Evolutionary conservation across 495 filamentous ascomycete species (phyloP), one percentile per base, ranked within the genome.

Genomic region (Entonaema liquescens): DNA sequence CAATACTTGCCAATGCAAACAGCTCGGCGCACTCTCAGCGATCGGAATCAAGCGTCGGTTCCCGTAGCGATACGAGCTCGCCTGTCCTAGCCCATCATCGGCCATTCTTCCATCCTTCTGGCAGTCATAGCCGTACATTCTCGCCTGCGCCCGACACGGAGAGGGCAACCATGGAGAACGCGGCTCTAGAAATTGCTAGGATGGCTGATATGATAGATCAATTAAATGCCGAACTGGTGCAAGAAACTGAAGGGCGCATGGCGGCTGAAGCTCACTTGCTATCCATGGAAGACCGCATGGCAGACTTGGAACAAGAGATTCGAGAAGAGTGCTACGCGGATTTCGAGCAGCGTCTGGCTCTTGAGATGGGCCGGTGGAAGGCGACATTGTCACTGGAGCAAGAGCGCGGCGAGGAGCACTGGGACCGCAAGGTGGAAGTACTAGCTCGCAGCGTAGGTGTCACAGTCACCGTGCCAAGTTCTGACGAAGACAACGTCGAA

Each of bases 361-460:
- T 87, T 23, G 93, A 97, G 73, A 87, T 92, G 79, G 83, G 84
- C 29, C 83, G 91, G 19, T 97, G 92, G 92, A 88, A 92, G 70
- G 88, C 82, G 13, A 90, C 89, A 15, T 87, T 90, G 84, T 90
- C 89, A 31, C 87, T 81, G 13, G 91, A 97, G 78, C 85, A 89
- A 73, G 91, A 93, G 60, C 82, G 87, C 26, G 80, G 80, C n/a
- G 92, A 97, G 42, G 93, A 93, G 76, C 93, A 95, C 79, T 84
- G 96, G 63, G 94, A 98, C 77, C 86, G 87, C 70, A 99, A 99
- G 81, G 85, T 98, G 9, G 95, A 98, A 74, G 87, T 98, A 23
- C 82, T 97, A 54, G 89, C 91, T 53, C 84, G 90, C 38, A 87
- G 88, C 15, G 89, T 95, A 40, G 85, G 86, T 25, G 66, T 60